phyloP scores from a whole-genome alignment of 257 asterid species.

The Solanum chaucha region DNA sequence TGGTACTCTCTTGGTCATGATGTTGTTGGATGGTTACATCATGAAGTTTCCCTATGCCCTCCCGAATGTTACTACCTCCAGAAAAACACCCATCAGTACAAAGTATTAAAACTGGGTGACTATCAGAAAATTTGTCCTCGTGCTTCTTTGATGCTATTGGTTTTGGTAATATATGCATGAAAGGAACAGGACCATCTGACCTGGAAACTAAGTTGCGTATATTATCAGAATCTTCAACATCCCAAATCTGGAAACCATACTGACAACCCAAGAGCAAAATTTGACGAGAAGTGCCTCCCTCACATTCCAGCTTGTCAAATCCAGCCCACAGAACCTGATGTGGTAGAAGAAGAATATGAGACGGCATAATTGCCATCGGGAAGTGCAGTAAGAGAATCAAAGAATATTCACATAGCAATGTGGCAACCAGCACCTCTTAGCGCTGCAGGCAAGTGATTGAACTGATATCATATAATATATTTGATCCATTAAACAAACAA shows the following conservation, averaged over 20 bases:
- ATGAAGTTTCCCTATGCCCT: slow-evolving; percentile 20
- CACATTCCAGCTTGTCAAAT: slow-evolving; percentile 40
- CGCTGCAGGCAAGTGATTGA: not conserved
- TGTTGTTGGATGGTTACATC: slow-evolving; percentile 32
- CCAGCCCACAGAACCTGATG: slow-evolving; percentile 81
- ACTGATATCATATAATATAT: not conserved
- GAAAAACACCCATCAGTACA: slow-evolving; percentile 74
- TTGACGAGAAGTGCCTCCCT: slow-evolving; percentile 20
- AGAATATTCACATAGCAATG: not conserved
- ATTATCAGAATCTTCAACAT: slow-evolving; percentile 71
- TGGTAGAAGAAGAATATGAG: slow-evolving; percentile 3
- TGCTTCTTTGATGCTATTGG: slow-evolving; percentile 38
- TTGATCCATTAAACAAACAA: not conserved
- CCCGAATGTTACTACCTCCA: slow-evolving; percentile 41
- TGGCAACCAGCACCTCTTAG: not conserved
- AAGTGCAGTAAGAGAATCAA: not conserved
- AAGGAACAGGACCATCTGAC: slow-evolving; percentile 87
- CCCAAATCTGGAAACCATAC: slow-evolving; percentile 91
- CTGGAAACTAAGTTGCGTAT: slow-evolving; percentile 66
- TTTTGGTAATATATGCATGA: slow-evolving; percentile 60
- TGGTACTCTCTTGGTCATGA: slow-evolving; percentile 27
- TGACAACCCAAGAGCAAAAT: slow-evolving; percentile 60
- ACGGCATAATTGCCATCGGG: not conserved
- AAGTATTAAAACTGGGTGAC: slow-evolving; percentile 63
- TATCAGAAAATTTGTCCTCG: slow-evolving; percentile 48